These are phyloP conservation scores for Trichocladium antarcticum DNA, from an alignment of 495 filamentous ascomycete species.

Conservation along the genomic window DNA sequence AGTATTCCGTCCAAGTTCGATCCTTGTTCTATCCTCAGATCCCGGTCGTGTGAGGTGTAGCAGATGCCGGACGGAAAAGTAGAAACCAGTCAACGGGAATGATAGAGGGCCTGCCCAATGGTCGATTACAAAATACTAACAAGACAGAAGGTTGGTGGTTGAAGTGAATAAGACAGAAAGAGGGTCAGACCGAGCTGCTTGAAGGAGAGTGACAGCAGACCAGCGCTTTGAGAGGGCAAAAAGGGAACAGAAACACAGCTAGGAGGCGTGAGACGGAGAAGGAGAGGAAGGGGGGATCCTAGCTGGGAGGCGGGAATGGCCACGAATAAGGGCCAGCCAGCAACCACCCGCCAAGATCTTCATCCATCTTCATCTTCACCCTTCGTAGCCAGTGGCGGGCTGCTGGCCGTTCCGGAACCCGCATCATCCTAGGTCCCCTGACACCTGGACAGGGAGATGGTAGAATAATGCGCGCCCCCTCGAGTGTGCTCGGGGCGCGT, in stretches of 20 bases:
- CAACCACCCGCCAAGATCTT: conserved; percentile 16
- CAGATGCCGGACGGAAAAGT: no score
- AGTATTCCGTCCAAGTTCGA: conserved; percentile 17
- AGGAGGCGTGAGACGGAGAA: conserved; percentile 12
- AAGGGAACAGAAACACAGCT: conserved; percentile 29
- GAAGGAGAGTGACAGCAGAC: conserved; percentile 46
- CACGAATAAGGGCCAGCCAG: conserved; percentile 24
- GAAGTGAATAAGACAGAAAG: conserved; percentile 16
- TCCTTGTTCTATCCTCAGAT: conserved; percentile 18
- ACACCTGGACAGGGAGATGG: not conserved
- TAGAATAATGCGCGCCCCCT: conserved; percentile 5
- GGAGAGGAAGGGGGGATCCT: conserved; percentile 18
- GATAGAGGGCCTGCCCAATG: conserved; percentile 23
- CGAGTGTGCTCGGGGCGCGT: conserved; percentile 6
- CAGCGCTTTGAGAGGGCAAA: conserved; percentile 38
- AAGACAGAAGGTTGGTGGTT: conserved; percentile 19
- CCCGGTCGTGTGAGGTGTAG: conserved; percentile 3
- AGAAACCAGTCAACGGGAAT: conserved; percentile 32
- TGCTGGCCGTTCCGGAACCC: conserved; percentile 26
- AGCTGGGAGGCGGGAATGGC: conserved; percentile 27
- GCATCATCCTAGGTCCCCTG: conserved; percentile 9
- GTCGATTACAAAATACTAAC: conserved; percentile 34
- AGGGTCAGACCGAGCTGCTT: conserved; percentile 26
- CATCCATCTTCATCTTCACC: not conserved
- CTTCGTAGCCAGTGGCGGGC: conserved; percentile 21